A percentile compares a stretch with the other conserved stretches of the same genome.
phyloP scores from a whole-genome alignment of 257 asterid species.

The Paraleonurus japonicus region DNA sequence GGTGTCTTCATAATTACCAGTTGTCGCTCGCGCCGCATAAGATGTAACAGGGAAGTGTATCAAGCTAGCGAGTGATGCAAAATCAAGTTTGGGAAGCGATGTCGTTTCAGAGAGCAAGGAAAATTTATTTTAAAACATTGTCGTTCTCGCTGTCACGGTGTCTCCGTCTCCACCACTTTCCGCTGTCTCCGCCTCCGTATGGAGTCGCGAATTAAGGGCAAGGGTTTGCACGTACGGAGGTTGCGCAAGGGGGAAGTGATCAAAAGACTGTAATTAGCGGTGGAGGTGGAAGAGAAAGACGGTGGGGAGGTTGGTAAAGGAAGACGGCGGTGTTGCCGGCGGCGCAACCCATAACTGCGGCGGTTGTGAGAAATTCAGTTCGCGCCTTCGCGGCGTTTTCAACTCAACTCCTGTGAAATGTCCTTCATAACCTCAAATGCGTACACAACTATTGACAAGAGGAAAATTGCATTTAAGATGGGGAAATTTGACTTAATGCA shows the following conservation, averaged over 20 bases:
- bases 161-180: slow-evolving; percentile 41
- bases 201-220: slow-evolving; percentile 14
- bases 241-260: slow-evolving; percentile 23
- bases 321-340: slow-evolving; percentile 38
- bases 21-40: slow-evolving; percentile 57
- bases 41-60: slow-evolving; percentile 36
- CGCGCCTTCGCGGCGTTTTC: slow-evolving; percentile 24
- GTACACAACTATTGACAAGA: too few relatives aligned
- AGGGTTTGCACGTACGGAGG: slow-evolving; percentile 15
- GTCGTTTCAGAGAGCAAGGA: neutral
- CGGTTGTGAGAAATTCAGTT: slow-evolving; percentile 13
- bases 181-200: slow-evolving; percentile 3
- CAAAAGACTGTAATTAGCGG: slow-evolving; percentile 13
- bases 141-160: slow-evolving; percentile 32
- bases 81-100: slow-evolving; percentile 13
- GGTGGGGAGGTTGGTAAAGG: slow-evolving; percentile 17
- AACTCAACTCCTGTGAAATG: neutral
- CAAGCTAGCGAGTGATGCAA: slow-evolving; percentile 35
- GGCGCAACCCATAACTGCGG: slow-evolving; percentile 47
- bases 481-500: too few relatives aligned
- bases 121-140: slow-evolving; percentile 33
- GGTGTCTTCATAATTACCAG: slow-evolving; percentile 35
- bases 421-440: neutral
- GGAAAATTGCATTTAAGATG: too few relatives aligned
- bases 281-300: slow-evolving; percentile 24